Evolutionary conservation across 1,139 yeast species (phyloP), one percentile per base, ranked within the genome.

Genomic region (Debaryomyces singareniensis): DNA sequence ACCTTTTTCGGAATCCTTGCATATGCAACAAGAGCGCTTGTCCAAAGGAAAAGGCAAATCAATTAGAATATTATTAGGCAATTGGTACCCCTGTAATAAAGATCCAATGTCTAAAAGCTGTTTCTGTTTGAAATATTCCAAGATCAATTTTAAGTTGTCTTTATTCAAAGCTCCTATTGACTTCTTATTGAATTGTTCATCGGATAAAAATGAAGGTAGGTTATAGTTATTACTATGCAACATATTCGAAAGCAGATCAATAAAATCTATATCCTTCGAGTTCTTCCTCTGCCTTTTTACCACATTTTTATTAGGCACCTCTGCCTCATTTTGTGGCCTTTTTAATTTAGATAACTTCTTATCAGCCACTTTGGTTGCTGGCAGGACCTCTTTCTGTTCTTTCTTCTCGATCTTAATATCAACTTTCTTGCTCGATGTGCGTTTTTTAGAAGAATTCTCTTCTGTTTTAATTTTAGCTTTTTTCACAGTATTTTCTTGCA

Each of bases 1-100:
- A 3, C 32, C 22, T 4, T 39, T 45, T 25, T 63, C 75, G 5
- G 51, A 42, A 27, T 60, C 68, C n/a, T 70, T 55, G 44, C 91
- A 81, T 0, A 79, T 71, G 31, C 73, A 67, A 42, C 87, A 80
- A 7, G 63, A 58, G 24, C 74, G 49, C 4, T 47, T 45, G 16
- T 39, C 35, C 1, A 53, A 44, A 3, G 45, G 40, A 35, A 54
- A 62, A 2, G 56, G 58, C 11, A 45, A 31, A 11, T 44, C 44
- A 6, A 52, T 32, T 4, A 39, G 36, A 2, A 48, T 39, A 22
- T 41, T 42, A 13, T 39, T 40, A 2, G 58, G 57, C 4, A 46
- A 34, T 32, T 42, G 56, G 35, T 39, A 37, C 2, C 40, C 39
- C 28, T 45, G 55, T 3, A 46, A 32, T 21, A 45, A 49, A 13